Evolutionary conservation across 78 protist species (phyloP).

Genomic region (Tieghemostelium lacteum): DNA sequence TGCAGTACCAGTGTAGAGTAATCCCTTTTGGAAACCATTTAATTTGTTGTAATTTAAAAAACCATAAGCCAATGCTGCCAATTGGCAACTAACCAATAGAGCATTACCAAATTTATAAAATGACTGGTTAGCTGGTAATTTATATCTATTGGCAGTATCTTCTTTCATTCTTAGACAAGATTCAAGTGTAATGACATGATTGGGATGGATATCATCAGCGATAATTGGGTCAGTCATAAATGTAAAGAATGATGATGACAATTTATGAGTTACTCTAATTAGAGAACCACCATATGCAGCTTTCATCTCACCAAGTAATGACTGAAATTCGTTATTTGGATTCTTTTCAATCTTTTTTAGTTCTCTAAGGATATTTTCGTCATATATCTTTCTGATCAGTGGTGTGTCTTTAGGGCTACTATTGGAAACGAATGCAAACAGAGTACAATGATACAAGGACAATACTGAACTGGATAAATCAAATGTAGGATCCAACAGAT

Average conservation of each 20-base stretch:
- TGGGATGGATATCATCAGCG: background rate
- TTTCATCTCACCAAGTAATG: background rate
- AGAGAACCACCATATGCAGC: background rate
- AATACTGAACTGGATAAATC: background rate
- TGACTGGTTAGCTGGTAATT: background rate
- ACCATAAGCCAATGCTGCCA: background rate
- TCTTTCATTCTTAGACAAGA: no score
- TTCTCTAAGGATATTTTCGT: background rate
- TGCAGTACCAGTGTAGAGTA: background rate
- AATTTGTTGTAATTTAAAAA: background rate
- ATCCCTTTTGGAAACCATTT: background rate
- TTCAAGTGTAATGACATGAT: background rate
- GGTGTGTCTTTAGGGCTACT: background rate
- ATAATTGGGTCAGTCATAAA: no score
- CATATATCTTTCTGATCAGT: background rate
- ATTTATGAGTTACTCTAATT: background rate
- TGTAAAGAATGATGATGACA: background rate
- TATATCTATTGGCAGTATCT: background rate
- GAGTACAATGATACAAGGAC: background rate
- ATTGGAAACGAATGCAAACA: background rate
- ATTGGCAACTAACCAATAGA: background rate
- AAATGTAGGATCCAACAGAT: constrained; percentile 9
- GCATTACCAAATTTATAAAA: background rate
- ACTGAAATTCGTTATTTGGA: background rate
- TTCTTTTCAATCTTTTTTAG: background rate